phyloP scores from a whole-genome alignment of 1,284 basidiomycete genomes.

The Ceratobasidium sp. region DNA sequence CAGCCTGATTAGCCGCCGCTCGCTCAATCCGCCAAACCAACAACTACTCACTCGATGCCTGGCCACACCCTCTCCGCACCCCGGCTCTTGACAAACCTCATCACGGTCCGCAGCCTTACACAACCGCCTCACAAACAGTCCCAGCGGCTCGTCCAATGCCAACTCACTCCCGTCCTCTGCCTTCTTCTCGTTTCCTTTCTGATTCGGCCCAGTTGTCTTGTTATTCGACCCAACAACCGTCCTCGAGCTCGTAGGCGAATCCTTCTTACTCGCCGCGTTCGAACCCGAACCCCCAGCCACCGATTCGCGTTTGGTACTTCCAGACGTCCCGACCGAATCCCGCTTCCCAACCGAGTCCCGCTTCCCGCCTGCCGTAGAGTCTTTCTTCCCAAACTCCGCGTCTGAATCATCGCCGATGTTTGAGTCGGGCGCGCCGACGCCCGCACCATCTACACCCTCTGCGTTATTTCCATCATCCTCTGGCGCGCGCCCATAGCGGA shows the following conservation, averaged over 20 bases:
- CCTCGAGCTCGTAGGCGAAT: slow-evolving; percentile 27
- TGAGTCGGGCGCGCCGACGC: slow-evolving; percentile 15
- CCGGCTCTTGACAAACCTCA: slow-evolving; percentile 57
- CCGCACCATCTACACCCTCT: not conserved
- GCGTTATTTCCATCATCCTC: not conserved
- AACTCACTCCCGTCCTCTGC: slow-evolving; percentile 28
- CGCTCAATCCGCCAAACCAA: not conserved
- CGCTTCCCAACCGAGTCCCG: not conserved
- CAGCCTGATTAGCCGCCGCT: not conserved
- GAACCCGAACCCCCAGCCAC: not conserved
- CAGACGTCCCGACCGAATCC: not conserved
- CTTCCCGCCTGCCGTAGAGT: not conserved
- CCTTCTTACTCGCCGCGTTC: not conserved
- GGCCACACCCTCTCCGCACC: slow-evolving; percentile 26
- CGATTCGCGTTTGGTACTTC: not conserved
- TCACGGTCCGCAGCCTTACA: slow-evolving; percentile 49
- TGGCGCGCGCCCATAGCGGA: slow-evolving; percentile 6
- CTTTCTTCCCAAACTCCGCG: not conserved
- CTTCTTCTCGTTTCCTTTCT: slow-evolving; percentile 11
- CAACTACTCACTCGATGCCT: slow-evolving; percentile 34
- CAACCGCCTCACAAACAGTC: slow-evolving; percentile 41
- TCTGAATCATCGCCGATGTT: slow-evolving; percentile 15
- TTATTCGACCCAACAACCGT: not conserved
- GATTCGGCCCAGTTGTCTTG: not conserved
- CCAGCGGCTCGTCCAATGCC: slow-evolving; percentile 30